Evolutionary conservation across 2,329 filamentous ascomycete genomes (phyloP).

Genomic region (Fusarium sp.): DNA sequence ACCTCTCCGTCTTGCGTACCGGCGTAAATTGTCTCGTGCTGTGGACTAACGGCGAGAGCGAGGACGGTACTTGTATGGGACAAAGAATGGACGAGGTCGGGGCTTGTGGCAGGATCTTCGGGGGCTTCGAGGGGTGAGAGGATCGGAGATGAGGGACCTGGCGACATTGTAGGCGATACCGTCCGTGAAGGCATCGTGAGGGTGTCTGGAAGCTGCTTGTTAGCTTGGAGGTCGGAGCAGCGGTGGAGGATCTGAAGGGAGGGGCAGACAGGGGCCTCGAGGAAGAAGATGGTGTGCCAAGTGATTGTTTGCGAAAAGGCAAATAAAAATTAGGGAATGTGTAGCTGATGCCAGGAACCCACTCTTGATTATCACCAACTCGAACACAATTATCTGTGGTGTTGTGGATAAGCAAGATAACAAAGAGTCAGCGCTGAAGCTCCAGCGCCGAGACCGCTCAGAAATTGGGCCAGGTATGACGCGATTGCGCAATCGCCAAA

Average conservation of each 20-base stretch:
- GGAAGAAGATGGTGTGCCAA: not conserved
- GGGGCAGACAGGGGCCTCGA: not conserved
- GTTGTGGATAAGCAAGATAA: slow-evolving; percentile 10
- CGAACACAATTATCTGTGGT: not conserved
- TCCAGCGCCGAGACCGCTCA: slow-evolving; percentile 31
- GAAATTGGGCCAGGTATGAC: slow-evolving; percentile 26
- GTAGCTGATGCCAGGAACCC: not conserved
- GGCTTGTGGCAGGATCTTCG: slow-evolving; percentile 46
- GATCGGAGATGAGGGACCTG: slow-evolving; percentile 32
- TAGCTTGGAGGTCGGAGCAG: not conserved
- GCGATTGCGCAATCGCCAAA: slow-evolving; percentile 27
- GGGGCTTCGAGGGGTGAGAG: slow-evolving; percentile 37
- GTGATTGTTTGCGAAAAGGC: not conserved
- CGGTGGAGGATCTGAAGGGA: not conserved
- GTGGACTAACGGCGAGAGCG: slow-evolving; percentile 79
- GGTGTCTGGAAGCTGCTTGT: slow-evolving; percentile 16
- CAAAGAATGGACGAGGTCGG: slow-evolving; percentile 77
- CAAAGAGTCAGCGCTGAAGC: slow-evolving; percentile 19
- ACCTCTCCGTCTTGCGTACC: slow-evolving; percentile 95
- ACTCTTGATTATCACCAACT: not conserved
- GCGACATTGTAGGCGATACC: slow-evolving; percentile 36
- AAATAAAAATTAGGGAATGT: accelerated
- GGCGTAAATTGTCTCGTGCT: slow-evolving; percentile 83
- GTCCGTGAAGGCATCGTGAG: slow-evolving; percentile 37
- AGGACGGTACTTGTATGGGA: slow-evolving; percentile 82